phyloP scores from a whole-genome alignment of 176 grass and related monocot species.

The Oryza australiensis region DNA sequence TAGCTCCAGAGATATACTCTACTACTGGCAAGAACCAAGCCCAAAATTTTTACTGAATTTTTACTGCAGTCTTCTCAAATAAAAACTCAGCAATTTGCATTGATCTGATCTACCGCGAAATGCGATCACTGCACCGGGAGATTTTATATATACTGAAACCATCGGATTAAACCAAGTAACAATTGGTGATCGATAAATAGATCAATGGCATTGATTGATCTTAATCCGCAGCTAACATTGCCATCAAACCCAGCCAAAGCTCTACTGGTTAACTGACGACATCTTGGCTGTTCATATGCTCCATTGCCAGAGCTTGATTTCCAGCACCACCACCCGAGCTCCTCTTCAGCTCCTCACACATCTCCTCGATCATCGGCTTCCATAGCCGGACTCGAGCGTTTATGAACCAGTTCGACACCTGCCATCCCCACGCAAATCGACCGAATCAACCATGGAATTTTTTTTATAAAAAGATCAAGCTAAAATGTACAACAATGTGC shows the following conservation, averaged over 20 bases:
- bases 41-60: not conserved
- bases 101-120: not conserved
- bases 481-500: not conserved
- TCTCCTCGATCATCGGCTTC: slow-evolving; percentile 93
- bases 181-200: not conserved
- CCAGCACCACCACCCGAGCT: slow-evolving; percentile 14
- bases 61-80: not conserved
- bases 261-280: not conserved
- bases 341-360: slow-evolving; percentile 68
- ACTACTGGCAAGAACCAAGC: not conserved
- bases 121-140: not conserved
- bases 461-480: not conserved
- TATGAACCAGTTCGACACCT: slow-evolving; percentile 98
- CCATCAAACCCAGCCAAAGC: not conserved
- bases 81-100: not conserved
- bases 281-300: slow-evolving; percentile 26
- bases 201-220: not conserved
- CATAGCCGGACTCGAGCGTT: slow-evolving; percentile 82
- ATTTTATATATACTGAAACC: slow-evolving; percentile 6
- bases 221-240: not conserved
- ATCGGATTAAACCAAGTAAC: not conserved
- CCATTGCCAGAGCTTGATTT: slow-evolving; percentile 6
- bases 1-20: not conserved
- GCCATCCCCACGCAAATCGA: not conserved
- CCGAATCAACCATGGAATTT: not conserved